phyloP scores from a whole-genome alignment of 2,329 filamentous ascomycete genomes.

The Fusarium guadeloupense region DNA sequence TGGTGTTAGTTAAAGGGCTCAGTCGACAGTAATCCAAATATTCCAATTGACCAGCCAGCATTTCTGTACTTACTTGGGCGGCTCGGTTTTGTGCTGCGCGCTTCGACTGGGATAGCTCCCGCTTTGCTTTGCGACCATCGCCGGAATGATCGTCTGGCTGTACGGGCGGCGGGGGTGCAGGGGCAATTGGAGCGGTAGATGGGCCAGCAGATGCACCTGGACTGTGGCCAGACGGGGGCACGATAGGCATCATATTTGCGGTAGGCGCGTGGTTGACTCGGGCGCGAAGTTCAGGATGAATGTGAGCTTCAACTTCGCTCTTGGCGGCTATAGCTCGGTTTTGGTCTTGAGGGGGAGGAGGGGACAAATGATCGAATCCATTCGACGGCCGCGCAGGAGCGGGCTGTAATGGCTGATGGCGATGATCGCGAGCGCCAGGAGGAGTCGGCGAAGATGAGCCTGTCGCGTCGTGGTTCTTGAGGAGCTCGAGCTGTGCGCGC shows the following conservation, averaged over 20 bases:
- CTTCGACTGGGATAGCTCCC: constrained; percentile 94
- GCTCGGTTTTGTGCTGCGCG: constrained; percentile 96
- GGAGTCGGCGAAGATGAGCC: constrained; percentile 44
- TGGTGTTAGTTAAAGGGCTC: constrained; percentile 37
- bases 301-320: constrained; percentile 55
- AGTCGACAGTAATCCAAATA: not conserved
- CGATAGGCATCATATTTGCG: constrained; percentile 53
- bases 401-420: constrained; percentile 44
- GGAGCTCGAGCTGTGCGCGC: constrained; percentile 56
- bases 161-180: constrained; percentile 44
- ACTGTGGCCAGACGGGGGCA: constrained; percentile 47
- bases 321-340: constrained; percentile 48
- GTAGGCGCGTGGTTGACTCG: constrained; percentile 43
- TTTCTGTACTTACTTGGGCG: constrained; percentile 78
- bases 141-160: constrained; percentile 46
- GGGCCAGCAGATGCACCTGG: constrained; percentile 44
- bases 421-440: constrained; percentile 44
- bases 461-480: constrained; percentile 53
- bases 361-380: constrained; percentile 56
- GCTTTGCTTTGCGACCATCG: constrained; percentile 79
- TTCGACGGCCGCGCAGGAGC: constrained; percentile 50
- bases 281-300: constrained; percentile 59
- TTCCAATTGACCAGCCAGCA: not conserved
- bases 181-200: constrained; percentile 43
- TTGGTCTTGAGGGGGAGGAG: constrained; percentile 47